Evolutionary conservation across 345 rosid genomes (phyloP).

Genomic region (Gossypium anomalum): DNA sequence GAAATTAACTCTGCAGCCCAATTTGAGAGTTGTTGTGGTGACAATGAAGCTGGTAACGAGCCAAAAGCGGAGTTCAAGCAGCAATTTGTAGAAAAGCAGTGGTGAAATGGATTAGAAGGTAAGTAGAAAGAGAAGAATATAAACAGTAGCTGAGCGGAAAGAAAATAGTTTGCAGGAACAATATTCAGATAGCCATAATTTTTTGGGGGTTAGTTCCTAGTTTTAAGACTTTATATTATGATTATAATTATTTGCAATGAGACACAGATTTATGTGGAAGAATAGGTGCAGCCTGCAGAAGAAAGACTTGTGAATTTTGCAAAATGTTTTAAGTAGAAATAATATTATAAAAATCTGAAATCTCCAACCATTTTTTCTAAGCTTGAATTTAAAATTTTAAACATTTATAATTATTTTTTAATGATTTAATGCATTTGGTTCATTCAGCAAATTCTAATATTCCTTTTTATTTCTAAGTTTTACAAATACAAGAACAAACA

Average conservation of each 20-base stretch:
- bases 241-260: slow-evolving; percentile 13
- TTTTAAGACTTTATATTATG: slow-evolving; percentile 16
- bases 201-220: slow-evolving; percentile 9
- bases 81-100: slow-evolving; percentile 13
- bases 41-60: slow-evolving; percentile 1
- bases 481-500: too few relatives aligned
- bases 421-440: too few relatives aligned
- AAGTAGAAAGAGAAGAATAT: background rate
- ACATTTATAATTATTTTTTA: too few relatives aligned
- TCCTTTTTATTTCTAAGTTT: too few relatives aligned
- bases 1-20: background rate
- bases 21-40: background rate
- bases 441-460: too few relatives aligned
- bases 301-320: slow-evolving; percentile 11
- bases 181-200: slow-evolving; percentile 22
- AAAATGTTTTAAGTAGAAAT: slow-evolving; percentile 26
- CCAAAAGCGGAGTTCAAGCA: background rate
- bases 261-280: slow-evolving; percentile 37
- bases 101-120: background rate
- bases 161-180: slow-evolving; percentile 34
- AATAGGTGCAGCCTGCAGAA: slow-evolving; percentile 19
- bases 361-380: background rate
- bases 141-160: slow-evolving; percentile 7
- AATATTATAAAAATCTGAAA: slow-evolving; percentile 16
- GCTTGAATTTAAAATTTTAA: too few relatives aligned